Evolutionary conservation across 495 filamentous ascomycete genomes (phyloP), one percentile per base, ranked within the genome.

Genomic region (Cryomyces antarcticus): DNA sequence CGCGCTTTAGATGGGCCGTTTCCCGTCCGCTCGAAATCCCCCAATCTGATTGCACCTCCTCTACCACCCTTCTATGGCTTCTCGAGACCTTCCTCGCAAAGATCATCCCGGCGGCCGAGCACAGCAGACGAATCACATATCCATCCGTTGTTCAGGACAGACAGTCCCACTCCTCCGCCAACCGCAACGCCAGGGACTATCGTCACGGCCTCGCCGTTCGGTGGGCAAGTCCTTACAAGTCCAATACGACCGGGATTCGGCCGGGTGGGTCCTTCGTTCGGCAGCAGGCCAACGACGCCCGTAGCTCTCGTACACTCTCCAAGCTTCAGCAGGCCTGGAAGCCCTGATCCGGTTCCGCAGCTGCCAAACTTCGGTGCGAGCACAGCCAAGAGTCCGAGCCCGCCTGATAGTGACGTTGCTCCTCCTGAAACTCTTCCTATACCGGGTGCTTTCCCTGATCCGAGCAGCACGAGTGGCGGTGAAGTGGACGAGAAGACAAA

Each of bases 61-160:
- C 38, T 9, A 40, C 27, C 38, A 10, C 33, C 33, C 3, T 13
- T 13, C 12, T 9, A 10, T 36, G 33, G 9, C 9, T 10, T 36
- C 33, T 36, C 33, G 12, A 36, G 33, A 36, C 33, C 33, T 36
- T 13, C 33, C 9, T 36, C 33, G 33, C 9, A 13, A 36, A 36
- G 9, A 36, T 36, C 33, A 36, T 13, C 9, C 9, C 33, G 9
- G 9, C 33, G 9, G 12, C 12, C 33, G 9, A 36, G 33, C 33
- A 58, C 56, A 0, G 52, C 64, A 31, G 69, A 67, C 53, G 79
- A 89, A 55, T 68, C 75, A 10, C 73, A 87, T 52, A 89, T 93
- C 45, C 84, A 93, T 53, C 84, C 84, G 1, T 69, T 93, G 7
- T 89, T 93, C 60, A 72, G 84, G 42, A 75, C 76, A 1, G 77